phyloP scores from a whole-genome alignment of 305 asterid genomes.

The Fraxinus nigra region DNA sequence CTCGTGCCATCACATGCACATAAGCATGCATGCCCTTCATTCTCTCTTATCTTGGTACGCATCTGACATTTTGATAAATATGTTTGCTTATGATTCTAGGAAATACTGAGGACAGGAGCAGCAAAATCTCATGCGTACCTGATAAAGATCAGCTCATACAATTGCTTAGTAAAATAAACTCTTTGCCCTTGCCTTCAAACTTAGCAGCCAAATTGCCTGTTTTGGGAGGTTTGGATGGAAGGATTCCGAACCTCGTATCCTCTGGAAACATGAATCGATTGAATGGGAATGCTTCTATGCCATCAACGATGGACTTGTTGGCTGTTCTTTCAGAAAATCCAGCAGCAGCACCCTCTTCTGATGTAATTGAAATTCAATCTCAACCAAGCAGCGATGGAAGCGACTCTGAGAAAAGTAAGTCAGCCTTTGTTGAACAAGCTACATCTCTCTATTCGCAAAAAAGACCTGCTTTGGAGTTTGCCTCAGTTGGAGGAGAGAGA shows the following conservation, averaged over 20 bases:
- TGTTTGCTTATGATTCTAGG: constrained; percentile 36
- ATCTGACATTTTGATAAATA: constrained; percentile 19
- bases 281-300: constrained; percentile 39
- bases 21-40: background rate
- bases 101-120: constrained; percentile 37
- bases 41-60: background rate
- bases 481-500: constrained; percentile 49
- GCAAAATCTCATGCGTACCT: constrained; percentile 36
- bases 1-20: background rate
- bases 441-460: constrained; percentile 36
- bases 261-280: constrained; percentile 39
- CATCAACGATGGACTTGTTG: constrained; percentile 71
- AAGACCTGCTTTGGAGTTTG: constrained; percentile 33
- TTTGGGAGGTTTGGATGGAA: constrained; percentile 28
- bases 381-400: constrained; percentile 59
- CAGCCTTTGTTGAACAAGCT: constrained; percentile 41
- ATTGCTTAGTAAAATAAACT: constrained; percentile 59
- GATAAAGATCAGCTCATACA: constrained; percentile 65
- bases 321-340: constrained; percentile 58
- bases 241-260: constrained; percentile 26
- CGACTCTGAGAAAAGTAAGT: constrained; percentile 73
- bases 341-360: constrained; percentile 29
- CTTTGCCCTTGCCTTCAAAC: constrained; percentile 56
- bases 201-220: constrained; percentile 42
- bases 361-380: constrained; percentile 41